These are phyloP conservation scores for Pichia sp. DNA, from an alignment of 1,139 yeast genomes.

Conservation along the genomic window DNA sequence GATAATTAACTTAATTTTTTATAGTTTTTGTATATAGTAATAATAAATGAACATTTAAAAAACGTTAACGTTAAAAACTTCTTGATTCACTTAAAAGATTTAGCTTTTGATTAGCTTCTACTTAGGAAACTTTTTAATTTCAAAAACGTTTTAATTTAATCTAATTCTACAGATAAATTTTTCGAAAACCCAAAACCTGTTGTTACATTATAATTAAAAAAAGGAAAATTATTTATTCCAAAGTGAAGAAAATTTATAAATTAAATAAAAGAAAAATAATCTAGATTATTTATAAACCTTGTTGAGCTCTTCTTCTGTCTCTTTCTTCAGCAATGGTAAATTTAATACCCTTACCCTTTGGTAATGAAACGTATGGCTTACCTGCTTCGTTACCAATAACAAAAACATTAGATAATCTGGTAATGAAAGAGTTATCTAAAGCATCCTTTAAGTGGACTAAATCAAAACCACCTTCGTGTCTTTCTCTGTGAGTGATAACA, in stretches of 20 bases:
- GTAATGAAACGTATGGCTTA: slow-evolving; percentile 95
- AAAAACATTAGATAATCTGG: slow-evolving; percentile 96
- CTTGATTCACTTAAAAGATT: no score
- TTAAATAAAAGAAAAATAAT: slow-evolving; percentile 4
- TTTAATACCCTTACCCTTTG: slow-evolving; percentile 99
- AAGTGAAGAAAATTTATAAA: slow-evolving; percentile 5
- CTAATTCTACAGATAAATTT: neutral
- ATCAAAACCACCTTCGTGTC: slow-evolving; percentile 99
- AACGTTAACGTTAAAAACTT: slow-evolving; percentile 3
- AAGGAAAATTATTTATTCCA: slow-evolving; percentile 10
- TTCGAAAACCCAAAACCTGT: slow-evolving; percentile 10
- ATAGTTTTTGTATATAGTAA: neutral
- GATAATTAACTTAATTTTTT: slow-evolving; percentile 7
- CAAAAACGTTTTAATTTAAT: neutral
- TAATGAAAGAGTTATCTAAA: slow-evolving; percentile 95
- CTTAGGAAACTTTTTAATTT: no score
- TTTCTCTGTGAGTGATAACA: slow-evolving; percentile 96
- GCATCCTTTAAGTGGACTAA: slow-evolving; percentile 97
- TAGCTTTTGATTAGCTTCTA: no score
- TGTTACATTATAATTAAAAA: slow-evolving; percentile 6
- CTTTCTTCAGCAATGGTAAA: slow-evolving; percentile 98
- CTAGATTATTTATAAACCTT: slow-evolving; percentile 31
- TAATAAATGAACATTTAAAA: neutral
- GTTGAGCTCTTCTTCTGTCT: slow-evolving; percentile 94
- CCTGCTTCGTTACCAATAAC: slow-evolving; percentile 91